Percentiles rank a stretch among this genome's conserved stretches.
Conservation (phyloP, 305 asterid species). For the Lippia alba region DNA sequence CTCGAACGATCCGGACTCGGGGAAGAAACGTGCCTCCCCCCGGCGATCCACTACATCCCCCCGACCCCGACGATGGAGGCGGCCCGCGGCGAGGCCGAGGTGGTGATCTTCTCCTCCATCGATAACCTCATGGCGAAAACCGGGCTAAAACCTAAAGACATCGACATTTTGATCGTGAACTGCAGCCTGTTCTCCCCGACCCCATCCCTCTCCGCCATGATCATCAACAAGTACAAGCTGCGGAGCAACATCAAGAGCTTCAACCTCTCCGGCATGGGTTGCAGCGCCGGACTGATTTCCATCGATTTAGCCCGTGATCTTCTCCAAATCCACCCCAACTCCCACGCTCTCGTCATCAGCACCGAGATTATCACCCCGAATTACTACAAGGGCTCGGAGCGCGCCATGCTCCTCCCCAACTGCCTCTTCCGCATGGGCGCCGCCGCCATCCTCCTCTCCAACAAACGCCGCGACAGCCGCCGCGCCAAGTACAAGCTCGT, state of each 20-base stretch:
- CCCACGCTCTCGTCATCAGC: conserved; percentile 47
- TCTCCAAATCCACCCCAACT: conserved; percentile 54
- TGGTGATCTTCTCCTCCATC: conserved; percentile 49
- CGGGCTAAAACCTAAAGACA: conserved; percentile 41
- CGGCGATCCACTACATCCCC: conserved; percentile 51
- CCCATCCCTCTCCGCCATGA: conserved; percentile 56
- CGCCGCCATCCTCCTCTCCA: conserved; percentile 58
- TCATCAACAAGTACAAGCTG: conserved; percentile 49
- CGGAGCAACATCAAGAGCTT: conserved; percentile 51
- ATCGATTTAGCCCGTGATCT: conserved; percentile 55
- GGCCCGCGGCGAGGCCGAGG: conserved; percentile 51
- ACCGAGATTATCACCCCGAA: conserved; percentile 56
- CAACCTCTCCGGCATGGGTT: conserved; percentile 60
- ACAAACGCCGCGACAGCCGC: conserved; percentile 43
- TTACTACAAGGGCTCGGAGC: conserved; percentile 50
- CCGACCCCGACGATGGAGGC: conserved; percentile 55
- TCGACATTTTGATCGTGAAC: conserved; percentile 49
- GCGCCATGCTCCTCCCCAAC: conserved; percentile 71
- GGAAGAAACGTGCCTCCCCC: conserved; percentile 55
- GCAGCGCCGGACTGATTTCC: conserved; percentile 56
- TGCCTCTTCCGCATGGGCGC: conserved; percentile 82
- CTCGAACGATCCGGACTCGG: conserved; percentile 61
- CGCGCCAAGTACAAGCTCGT: conserved; percentile 53
- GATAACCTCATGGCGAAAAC: conserved; percentile 46
- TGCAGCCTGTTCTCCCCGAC: conserved; percentile 62